These are phyloP conservation scores for Exophiala sp. DNA, from an alignment of 2,329 filamentous ascomycete genomes.

Conservation along the genomic window DNA sequence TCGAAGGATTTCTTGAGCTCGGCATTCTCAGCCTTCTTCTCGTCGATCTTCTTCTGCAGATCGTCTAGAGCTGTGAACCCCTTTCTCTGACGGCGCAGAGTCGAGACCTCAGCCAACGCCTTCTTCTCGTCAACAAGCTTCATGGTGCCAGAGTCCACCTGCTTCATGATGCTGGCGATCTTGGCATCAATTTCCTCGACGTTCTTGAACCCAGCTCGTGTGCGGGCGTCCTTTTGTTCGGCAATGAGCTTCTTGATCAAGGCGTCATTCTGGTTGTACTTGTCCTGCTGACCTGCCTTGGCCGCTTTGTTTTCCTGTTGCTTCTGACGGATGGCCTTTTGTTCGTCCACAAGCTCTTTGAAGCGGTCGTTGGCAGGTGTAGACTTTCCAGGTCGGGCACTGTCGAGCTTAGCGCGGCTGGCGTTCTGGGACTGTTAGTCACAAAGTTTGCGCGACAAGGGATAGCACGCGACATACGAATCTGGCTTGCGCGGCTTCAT, in stretches of 20 bases:
- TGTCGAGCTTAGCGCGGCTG: slow-evolving; percentile 81
- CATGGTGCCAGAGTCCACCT: slow-evolving; percentile 85
- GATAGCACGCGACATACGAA: slow-evolving; percentile 48
- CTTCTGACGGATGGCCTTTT: slow-evolving; percentile 76
- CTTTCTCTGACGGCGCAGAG: slow-evolving; percentile 82
- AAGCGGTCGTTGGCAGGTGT: slow-evolving; percentile 72
- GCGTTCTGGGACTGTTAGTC: slow-evolving; percentile 56
- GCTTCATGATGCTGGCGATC: slow-evolving; percentile 72
- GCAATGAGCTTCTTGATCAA: slow-evolving; percentile 76
- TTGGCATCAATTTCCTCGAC: slow-evolving; percentile 80
- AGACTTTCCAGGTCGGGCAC: slow-evolving; percentile 73
- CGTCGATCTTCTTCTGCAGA: slow-evolving; percentile 80
- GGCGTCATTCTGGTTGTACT: slow-evolving; percentile 87
- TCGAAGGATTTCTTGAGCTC: slow-evolving; percentile 83
- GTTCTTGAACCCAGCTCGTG: slow-evolving; percentile 77
- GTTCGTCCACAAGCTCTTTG: slow-evolving; percentile 61
- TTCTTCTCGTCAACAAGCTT: slow-evolving; percentile 98
- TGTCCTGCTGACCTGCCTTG: slow-evolving; percentile 71
- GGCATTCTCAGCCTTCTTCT: slow-evolving; percentile 79
- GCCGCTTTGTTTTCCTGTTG: slow-evolving; percentile 83
- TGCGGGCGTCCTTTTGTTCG: slow-evolving; percentile 80
- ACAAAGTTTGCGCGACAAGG: neutral
- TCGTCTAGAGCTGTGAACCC: slow-evolving; percentile 80
- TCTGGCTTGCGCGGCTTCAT: slow-evolving; percentile 68
- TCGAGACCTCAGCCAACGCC: slow-evolving; percentile 74